phyloP scores from a whole-genome alignment of 2,329 filamentous ascomycete species.

The Fusarium vanettenii region DNA sequence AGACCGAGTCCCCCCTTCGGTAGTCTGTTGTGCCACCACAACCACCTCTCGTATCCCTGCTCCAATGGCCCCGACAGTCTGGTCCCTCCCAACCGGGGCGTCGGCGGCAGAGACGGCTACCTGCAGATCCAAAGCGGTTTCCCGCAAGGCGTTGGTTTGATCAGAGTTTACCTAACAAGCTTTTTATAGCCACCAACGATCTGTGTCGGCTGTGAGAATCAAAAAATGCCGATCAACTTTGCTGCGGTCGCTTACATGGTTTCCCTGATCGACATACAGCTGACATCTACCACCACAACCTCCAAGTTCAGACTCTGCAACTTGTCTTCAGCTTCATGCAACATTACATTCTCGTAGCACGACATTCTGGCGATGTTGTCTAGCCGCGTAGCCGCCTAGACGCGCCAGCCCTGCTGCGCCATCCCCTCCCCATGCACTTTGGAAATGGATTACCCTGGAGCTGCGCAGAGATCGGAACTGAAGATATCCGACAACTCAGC shows the following conservation, averaged over 20 bases:
- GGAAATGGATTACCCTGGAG: conserved; percentile 14
- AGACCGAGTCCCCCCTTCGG: conserved; percentile 17
- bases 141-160: background rate
- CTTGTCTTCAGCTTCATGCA: background rate
- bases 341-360: background rate
- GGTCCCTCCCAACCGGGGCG: background rate
- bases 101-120: background rate
- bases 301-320: conserved; percentile 6
- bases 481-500: background rate
- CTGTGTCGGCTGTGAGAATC: conserved; percentile 6
- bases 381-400: conserved; percentile 33
- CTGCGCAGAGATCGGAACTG: background rate
- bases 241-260: background rate
- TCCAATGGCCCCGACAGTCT: background rate
- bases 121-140: conserved; percentile 1
- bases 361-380: background rate
- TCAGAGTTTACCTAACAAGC: background rate
- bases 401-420: conserved; percentile 16
- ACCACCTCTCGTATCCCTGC: conserved; percentile 1
- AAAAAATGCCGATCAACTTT: background rate
- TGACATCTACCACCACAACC: background rate
- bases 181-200: background rate
- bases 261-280: background rate
- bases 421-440: background rate
- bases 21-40: conserved; percentile 11